Base-by-base conservation (phyloP, 2,329 filamentous ascomycete species). In the Lachnellula subtilissima region DNA sequence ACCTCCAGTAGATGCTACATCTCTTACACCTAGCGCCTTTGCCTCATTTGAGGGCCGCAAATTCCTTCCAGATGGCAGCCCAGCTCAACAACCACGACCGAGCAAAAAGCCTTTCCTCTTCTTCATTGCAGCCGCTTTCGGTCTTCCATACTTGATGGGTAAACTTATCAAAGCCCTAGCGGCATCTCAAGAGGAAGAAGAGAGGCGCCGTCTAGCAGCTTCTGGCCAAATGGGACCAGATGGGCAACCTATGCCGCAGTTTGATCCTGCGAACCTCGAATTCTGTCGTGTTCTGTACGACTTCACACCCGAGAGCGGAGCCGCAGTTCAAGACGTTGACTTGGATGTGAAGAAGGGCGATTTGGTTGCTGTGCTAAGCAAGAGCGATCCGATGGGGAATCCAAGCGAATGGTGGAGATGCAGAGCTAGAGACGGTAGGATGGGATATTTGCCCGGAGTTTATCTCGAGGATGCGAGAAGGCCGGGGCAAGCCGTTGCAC, bases 371-470 rank as follows among this genome's bases (percentile, higher is more conserved):
- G 91, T 99, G 1, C 80, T 99, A 53, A 88, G 87, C 76, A 97
- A 97, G 76, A 88, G 85, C 17, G 94, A 99, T 67, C 94, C 94
- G 0, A 83, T 93, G 68, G 94, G 94, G 45, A 91, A 94, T 65
- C 84, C 91, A 4, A 94, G 89, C 52, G 93, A 99, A 70, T 99
- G 94, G 94, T 99, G 94, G 94, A 85, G 88, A 63, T 99, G 95
- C 74, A 83, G 94, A 54, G 88, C 93, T 14, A 82, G 94, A 58
- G 91, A 97, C 70, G 92, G 91, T 47, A 82, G 91, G 25, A 86
- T 96, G 66, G 94, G 94, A 7, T 99, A 97, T 70, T 80, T 99
- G 5, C 94, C 95, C 2, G 85, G 87, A 1, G 92, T 91, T 1
- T 99, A 97, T 68, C 81, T 99, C 28, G 91, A 96, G 73, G 82